Evolutionary conservation across 805 yeast species (phyloP), one percentile per base, ranked within the genome.

Genomic region (Wickerhamiella australiensis): DNA sequence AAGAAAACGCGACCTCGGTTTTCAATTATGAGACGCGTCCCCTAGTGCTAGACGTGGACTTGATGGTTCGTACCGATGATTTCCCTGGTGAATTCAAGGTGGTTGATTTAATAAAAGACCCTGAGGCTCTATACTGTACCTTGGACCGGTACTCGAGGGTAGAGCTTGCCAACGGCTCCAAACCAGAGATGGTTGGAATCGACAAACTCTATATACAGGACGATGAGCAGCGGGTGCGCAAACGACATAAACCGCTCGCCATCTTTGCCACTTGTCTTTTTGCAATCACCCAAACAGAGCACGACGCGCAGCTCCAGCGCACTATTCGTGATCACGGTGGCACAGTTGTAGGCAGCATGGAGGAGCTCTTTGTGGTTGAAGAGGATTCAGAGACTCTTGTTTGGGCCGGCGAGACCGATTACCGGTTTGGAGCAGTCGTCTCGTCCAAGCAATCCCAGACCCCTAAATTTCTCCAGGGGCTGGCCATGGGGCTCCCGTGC

Each of bases 401-500:
- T 2, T 41, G 44, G 44, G 44, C 31, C 3, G 26, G 27, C n/a
- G 31, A 22, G n/a, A 3, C 20, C 12, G 20, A 13, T 13, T 9
- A 12, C 12, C n/a, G 31, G 40, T 49, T 49, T 38, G 51, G 48
- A 9, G 51, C 51, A 4, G 38, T 49, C 3, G 12, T 49, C 6
- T 15, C 51, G 9, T 9, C 44, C 25, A 25, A 37, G 18, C 38
- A 25, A 17, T 13, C n/a, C 8, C 33, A 43, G 22, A 85, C 87
- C 46, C 71, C 80, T 8, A 87, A 87, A 59, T 87, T 81, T 60
- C 61, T 87, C 9, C 92, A 85, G 58, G 78, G 82, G 2, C 63
- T 86, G 17, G 85, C 90, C 0, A 60, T 86, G 42, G 88, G 90
- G 2, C 85, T 95, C 95, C 96, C 96, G 2, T 73, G 83, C 20